Conservation (phyloP, 768 basidiomycete genomes). For the Rhodotorula graminis region DNA sequence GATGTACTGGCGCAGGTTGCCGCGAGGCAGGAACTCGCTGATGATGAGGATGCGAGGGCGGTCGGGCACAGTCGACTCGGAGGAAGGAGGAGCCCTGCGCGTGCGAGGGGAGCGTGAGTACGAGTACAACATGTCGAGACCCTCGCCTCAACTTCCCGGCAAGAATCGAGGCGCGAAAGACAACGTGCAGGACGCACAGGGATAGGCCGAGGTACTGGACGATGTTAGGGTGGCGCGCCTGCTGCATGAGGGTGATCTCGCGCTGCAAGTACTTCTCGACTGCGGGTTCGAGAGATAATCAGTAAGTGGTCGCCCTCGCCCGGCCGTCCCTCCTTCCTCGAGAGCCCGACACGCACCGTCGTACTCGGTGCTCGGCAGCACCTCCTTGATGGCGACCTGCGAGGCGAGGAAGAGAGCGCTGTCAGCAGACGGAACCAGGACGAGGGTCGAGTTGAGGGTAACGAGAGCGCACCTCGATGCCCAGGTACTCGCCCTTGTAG, state of each 20-base stretch:
- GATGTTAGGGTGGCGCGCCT: slow-evolving; percentile 28
- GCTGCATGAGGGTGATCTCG: slow-evolving; percentile 69
- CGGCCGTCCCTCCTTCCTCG: not conserved
- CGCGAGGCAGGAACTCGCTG: slow-evolving; percentile 73
- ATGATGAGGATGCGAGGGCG: slow-evolving; percentile 80
- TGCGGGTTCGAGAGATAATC: not conserved
- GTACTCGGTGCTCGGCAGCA: slow-evolving; percentile 82
- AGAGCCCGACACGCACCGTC: slow-evolving; percentile 56
- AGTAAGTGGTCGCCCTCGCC: not conserved
- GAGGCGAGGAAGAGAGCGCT: no score
- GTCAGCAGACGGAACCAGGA: no score
- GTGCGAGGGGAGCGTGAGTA: no score
- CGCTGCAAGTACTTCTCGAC: slow-evolving; percentile 93
- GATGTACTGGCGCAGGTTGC: slow-evolving; percentile 84
- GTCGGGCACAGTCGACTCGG: slow-evolving; percentile 47
- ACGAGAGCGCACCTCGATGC: slow-evolving; percentile 58
- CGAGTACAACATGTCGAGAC: not conserved
- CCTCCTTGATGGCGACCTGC: slow-evolving; percentile 54
- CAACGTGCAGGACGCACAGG: slow-evolving; percentile 57
- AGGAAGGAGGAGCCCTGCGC: slow-evolving; percentile 4
- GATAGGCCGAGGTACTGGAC: slow-evolving; percentile 88
- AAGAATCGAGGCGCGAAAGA: slow-evolving; percentile 46
- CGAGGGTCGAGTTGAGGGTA: slow-evolving; percentile 55
- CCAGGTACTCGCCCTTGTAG: slow-evolving; percentile 87
- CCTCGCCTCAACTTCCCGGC: no score